Conservation (phyloP, 441 rosid genomes). For the Adansonia rubrostipa region DNA sequence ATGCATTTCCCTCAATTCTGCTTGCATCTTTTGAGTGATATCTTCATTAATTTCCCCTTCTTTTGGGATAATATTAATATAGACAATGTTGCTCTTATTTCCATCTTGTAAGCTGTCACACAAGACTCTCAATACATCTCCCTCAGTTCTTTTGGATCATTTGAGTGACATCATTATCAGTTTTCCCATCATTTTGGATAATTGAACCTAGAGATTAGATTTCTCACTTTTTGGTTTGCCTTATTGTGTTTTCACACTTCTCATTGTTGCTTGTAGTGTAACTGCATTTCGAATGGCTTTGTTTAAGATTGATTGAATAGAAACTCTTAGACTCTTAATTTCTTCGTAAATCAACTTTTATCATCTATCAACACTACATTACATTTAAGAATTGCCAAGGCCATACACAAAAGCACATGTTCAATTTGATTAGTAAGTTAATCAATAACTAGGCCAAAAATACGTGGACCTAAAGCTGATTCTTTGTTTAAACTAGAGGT, state of each 20-base stretch:
- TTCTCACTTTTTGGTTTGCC: not conserved
- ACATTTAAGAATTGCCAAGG: not conserved
- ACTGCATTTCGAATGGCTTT: not conserved
- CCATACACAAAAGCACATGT: not conserved
- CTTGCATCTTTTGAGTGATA: not conserved
- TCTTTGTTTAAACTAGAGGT: not conserved
- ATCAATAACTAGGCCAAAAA: not conserved
- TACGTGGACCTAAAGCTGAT: not conserved
- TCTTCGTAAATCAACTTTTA: not conserved
- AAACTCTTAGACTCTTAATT: not conserved
- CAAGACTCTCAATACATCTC: not conserved
- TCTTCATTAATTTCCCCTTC: not conserved
- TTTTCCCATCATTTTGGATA: not conserved
- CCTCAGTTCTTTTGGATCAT: not conserved
- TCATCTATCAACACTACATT: not conserved
- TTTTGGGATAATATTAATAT: not conserved
- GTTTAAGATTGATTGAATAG: not conserved
- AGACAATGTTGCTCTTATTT: not conserved
- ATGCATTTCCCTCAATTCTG: not conserved
- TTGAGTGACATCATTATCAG: not conserved
- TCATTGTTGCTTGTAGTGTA: not conserved
- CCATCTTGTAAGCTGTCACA: not conserved
- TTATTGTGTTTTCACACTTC: not conserved
- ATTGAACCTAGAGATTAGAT: not conserved
- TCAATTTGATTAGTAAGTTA: not conserved